These are phyloP conservation scores for Saussurea involucrata DNA, from an alignment of 129 eudicot genomes.

Conservation along the genomic window DNA sequence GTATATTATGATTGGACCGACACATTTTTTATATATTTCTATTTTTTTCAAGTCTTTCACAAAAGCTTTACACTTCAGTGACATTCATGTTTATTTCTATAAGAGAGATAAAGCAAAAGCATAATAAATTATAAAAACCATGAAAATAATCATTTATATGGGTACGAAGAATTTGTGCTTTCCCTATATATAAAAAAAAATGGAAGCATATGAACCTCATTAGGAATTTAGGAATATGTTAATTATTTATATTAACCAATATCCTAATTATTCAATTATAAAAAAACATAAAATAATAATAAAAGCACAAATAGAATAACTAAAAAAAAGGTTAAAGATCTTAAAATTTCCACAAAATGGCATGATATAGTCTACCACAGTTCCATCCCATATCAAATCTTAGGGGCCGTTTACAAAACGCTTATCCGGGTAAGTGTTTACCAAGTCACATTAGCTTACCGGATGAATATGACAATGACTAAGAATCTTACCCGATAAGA, in stretches of 20 bases:
- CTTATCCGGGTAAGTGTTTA: too few relatives aligned
- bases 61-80: too few relatives aligned
- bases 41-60: too few relatives aligned
- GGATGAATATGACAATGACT: too few relatives aligned
- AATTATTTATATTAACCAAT: not conserved
- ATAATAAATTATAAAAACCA: not conserved
- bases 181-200: conserved; percentile 16
- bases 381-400: too few relatives aligned
- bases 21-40: too few relatives aligned
- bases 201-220: conserved; percentile 14
- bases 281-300: not conserved
- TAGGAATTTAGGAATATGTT: conserved; percentile 2
- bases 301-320: not conserved
- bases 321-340: not conserved
- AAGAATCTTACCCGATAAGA: too few relatives aligned
- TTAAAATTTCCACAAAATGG: too few relatives aligned
- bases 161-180: conserved; percentile 25
- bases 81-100: not conserved
- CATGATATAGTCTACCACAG: too few relatives aligned
- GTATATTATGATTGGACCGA: too few relatives aligned
- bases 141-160: not conserved
- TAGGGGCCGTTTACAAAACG: too few relatives aligned
- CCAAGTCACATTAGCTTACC: too few relatives aligned
- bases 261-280: not conserved
- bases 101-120: conserved; percentile 1